Percentiles rank a stretch among this genome's conserved stretches.
Conservation (phyloP, 148 eudicot genomes). For the Tetragonia tetragonoides region DNA sequence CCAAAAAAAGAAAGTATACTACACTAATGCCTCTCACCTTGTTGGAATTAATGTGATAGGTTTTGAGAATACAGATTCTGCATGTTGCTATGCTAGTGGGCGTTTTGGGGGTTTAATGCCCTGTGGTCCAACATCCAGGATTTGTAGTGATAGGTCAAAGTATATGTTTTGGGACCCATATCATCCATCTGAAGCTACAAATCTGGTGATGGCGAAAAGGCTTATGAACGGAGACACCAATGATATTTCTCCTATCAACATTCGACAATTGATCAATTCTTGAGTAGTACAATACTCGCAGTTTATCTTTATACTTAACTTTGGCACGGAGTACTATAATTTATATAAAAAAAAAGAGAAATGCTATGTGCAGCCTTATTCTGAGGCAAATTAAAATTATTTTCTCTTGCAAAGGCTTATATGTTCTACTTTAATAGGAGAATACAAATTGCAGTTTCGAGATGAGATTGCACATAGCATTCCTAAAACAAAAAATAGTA, state of each 20-base stretch:
- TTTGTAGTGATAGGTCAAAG: constrained; percentile 65
- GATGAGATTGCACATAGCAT: too few species aligned
- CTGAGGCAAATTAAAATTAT: too few species aligned
- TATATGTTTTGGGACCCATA: constrained; percentile 90
- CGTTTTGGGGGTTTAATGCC: constrained; percentile 74
- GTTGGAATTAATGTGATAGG: constrained; percentile 38
- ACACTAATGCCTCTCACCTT: background rate
- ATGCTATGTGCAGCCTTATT: too few species aligned
- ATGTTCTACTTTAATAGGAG: too few species aligned
- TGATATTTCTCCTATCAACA: constrained; percentile 54
- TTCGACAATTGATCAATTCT: constrained; percentile 42
- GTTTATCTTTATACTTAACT: too few species aligned
- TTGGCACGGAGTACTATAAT: too few species aligned
- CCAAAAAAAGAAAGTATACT: background rate
- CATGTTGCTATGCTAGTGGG: constrained; percentile 65
- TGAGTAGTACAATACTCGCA: background rate
- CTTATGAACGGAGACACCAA: constrained; percentile 49
- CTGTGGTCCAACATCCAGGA: constrained; percentile 57
- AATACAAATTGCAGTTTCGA: too few species aligned
- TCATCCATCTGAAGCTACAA: constrained; percentile 85
- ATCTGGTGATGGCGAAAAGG: constrained; percentile 55
- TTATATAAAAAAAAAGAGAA: too few species aligned
- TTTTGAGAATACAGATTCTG: constrained; percentile 54
- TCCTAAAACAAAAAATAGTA: too few species aligned
- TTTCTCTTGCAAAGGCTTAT: too few species aligned